Base-by-base conservation (phyloP, 495 filamentous ascomycete species). In the Trichoderma reesei region DNA sequence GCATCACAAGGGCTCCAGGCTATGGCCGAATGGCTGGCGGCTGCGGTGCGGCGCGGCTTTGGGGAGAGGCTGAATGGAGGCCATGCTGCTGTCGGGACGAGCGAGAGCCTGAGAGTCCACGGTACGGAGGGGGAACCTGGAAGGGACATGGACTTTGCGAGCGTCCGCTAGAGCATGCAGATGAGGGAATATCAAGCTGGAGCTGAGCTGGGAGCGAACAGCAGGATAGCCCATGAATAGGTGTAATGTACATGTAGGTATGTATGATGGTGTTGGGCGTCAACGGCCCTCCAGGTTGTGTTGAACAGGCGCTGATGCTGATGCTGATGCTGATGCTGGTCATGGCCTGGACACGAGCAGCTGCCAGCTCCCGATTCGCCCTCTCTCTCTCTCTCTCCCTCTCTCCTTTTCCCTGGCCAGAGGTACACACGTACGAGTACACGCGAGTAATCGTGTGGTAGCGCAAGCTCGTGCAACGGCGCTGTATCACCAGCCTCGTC, bases 191-290 rank as follows among this genome's bases (percentile, higher is more conserved):
- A 48, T n/a, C n/a, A n/a, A 48, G 44, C 44, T 18, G 3, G 44
- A 48, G 44, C 44, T 48, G 44, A 48, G 44, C 16, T 18, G 8
- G 16, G 8, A 48, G 44, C n/a, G 14, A 48, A 5, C 3, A 0
- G 44, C 14, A 13, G 5, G 3, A 18, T 34, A 34, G 16, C 10
- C 37, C 4, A 39, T 39, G 37, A 39, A 39, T 39, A 4, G 37
- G 37, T 10, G 10, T 39, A 4, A 34, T n/a, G n/a, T n/a, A n/a
- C n/a, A n/a, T n/a, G n/a, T n/a, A n/a, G n/a, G n/a, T n/a, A n/a
- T n/a, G n/a, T n/a, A n/a, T n/a, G n/a, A n/a, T n/a, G 34, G 16
- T 39, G 31, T 61, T 61, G 59, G 59, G 59, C 59, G n/a, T 61
- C 16, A 41, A 48, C 42, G 5, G 13, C 16, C 14, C 5, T 6